Evolutionary conservation across 164 flowering plant species (phyloP).

Genomic region (Tetrastigma voinierianum): DNA sequence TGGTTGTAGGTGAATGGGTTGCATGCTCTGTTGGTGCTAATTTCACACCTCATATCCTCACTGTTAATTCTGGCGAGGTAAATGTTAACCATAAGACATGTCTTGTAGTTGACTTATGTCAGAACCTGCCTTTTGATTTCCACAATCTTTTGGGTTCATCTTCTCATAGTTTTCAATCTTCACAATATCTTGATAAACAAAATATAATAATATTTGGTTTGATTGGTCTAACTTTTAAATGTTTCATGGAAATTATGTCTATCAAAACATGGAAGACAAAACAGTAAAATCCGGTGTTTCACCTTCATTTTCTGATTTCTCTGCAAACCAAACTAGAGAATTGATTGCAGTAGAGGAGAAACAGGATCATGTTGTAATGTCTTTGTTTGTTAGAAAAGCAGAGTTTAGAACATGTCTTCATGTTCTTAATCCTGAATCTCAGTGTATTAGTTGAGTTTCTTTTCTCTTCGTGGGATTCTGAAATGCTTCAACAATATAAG

Average conservation of each 20-base stretch:
- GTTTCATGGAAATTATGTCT: not conserved
- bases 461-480: not conserved
- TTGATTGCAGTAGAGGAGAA: not conserved
- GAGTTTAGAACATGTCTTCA: not conserved
- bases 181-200: too few relatives aligned
- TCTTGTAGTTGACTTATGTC: not conserved
- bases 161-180: too few relatives aligned
- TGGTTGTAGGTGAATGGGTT: constrained; percentile 65
- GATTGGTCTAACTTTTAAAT: not conserved
- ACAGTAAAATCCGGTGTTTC: not conserved
- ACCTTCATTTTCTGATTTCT: not conserved
- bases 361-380: not conserved
- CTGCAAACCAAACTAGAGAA: not conserved
- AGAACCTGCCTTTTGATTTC: not conserved
- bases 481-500: not conserved
- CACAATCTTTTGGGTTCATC: too few relatives aligned
- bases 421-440: not conserved
- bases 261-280: not conserved
- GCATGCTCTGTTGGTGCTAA: constrained; percentile 85
- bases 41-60: constrained; percentile 82
- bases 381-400: too few relatives aligned
- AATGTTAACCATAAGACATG: not conserved
- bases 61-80: constrained; percentile 88
- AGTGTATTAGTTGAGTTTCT: too few relatives aligned
- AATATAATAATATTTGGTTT: not conserved